phyloP scores from a whole-genome alignment of 129 eudicot species.

The Apium graveolens region DNA sequence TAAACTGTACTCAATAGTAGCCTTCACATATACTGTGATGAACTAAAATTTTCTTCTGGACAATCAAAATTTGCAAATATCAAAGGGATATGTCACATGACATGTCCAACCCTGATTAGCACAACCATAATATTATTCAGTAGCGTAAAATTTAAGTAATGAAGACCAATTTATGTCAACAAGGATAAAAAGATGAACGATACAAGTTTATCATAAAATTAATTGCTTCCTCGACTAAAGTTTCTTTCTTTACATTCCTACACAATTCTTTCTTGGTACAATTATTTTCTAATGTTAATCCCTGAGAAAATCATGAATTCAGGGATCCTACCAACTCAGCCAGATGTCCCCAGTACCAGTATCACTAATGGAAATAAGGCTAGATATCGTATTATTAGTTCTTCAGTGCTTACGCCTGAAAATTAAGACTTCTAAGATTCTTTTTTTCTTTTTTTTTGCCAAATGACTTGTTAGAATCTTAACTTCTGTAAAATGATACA shows the following conservation, averaged over 20 bases:
- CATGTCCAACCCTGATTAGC: not conserved
- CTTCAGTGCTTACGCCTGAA: not conserved
- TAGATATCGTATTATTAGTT: not conserved
- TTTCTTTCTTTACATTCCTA: not conserved
- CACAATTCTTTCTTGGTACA: not conserved
- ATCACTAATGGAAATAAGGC: not conserved
- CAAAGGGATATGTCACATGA: not conserved
- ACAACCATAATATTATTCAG: not conserved
- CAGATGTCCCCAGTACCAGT: not conserved
- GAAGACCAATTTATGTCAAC: not conserved
- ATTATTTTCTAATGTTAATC: not conserved
- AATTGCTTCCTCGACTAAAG: not conserved
- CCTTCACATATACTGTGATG: not conserved
- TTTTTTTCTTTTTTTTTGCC: no score
- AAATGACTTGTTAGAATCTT: no score
- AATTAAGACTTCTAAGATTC: not conserved
- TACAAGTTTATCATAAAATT: not conserved
- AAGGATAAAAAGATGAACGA: not conserved
- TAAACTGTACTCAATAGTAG: not conserved
- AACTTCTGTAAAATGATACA: not conserved
- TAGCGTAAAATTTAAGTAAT: not conserved
- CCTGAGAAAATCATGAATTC: not conserved
- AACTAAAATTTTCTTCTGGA: not conserved
- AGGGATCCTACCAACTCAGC: not conserved
- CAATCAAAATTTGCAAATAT: not conserved